These are phyloP conservation scores for Candida montana DNA, from an alignment of 805 yeast genomes.

Conservation along the genomic window DNA sequence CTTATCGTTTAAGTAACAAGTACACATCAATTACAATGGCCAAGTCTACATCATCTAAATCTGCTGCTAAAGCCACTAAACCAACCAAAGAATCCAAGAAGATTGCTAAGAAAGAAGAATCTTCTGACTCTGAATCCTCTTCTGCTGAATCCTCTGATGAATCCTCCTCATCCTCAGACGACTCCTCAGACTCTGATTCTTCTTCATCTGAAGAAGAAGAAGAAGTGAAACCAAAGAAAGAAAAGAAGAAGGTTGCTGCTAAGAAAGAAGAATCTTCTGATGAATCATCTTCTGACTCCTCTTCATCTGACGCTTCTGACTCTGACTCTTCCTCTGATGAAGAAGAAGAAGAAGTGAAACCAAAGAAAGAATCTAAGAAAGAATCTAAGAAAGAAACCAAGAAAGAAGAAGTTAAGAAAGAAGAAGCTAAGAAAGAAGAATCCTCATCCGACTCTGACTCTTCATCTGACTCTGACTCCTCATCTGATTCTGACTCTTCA, in stretches of 20 bases:
- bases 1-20: too few relatives aligned
- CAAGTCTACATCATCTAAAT: constrained; percentile 16
- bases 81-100: constrained; percentile 6
- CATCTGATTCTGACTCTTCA: constrained; percentile 23
- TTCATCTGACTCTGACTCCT: constrained; percentile 16
- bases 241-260: constrained; percentile 6
- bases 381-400: constrained; percentile 1
- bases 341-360: constrained; percentile 9
- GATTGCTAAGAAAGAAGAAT: constrained; percentile 6
- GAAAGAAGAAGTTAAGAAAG: constrained; percentile 11
- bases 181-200: constrained; percentile 24
- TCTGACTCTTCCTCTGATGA: constrained; percentile 22
- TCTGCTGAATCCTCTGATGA: constrained; percentile 16
- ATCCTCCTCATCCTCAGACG: constrained; percentile 9
- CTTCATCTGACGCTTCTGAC: constrained; percentile 15
- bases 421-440: constrained; percentile 6
- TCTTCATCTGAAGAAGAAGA: constrained; percentile 13
- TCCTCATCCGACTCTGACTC: constrained; percentile 22
- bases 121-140: constrained; percentile 4
- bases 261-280: constrained; percentile 13
- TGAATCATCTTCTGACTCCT: constrained; percentile 15
- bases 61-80: constrained; percentile 2
- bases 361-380: constrained; percentile 13
- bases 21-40: constrained; percentile 15
- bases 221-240: constrained; percentile 8